Evolutionary conservation across 2,329 filamentous ascomycete species (phyloP), one percentile per base, ranked within the genome.

Genomic region (Knoxdaviesia capensis): DNA sequence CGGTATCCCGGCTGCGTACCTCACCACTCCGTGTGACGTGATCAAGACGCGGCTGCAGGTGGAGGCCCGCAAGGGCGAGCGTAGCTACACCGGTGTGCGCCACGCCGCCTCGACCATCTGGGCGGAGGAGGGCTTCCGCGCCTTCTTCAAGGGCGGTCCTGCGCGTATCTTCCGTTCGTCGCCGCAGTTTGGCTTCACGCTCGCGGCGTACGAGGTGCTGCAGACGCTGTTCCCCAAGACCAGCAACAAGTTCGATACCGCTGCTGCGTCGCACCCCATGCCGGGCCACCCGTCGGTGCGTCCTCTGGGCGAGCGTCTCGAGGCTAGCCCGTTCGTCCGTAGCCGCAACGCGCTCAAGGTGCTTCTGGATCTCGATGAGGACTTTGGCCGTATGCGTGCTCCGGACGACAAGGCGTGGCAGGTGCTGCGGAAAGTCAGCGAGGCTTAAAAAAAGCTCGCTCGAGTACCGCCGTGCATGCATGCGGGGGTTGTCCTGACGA

Each of bases 21-120:
- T 98, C 47, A 98, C 90, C 29, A 98, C 90, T 2, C 90, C 90
- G 0, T 94, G 83, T 65, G 90, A 98, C 56, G 90, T 98, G 47
- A 96, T 98, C 77, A 98, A 98, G 71, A 98, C 90, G 3, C 81
- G 90, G 57, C 71, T 98, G 46, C 90, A 98, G 60, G 90, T 98
- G 45, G 90, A 98, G 61, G 87, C 88, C 28, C 81, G 90, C 49
- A 96, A 96, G 68, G 90, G 90, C 48, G 88, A 98, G 53, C 79
- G 78, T 4, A 69, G 71, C 40, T 98, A 98, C 68, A 90, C 74
- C 36, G 83, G 82, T 39, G 71, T 98, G 39, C 75, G 85, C 43
- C 85, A 98, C 62, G 83, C 79, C 42, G 90, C 90, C 34, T 62
- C 62, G 52, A 93, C 84, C 9, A 82, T 98, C 52, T 79, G 70